Conservation (phyloP, 2,329 filamentous ascomycete genomes). For the Hirsutella rhossiliensis region DNA sequence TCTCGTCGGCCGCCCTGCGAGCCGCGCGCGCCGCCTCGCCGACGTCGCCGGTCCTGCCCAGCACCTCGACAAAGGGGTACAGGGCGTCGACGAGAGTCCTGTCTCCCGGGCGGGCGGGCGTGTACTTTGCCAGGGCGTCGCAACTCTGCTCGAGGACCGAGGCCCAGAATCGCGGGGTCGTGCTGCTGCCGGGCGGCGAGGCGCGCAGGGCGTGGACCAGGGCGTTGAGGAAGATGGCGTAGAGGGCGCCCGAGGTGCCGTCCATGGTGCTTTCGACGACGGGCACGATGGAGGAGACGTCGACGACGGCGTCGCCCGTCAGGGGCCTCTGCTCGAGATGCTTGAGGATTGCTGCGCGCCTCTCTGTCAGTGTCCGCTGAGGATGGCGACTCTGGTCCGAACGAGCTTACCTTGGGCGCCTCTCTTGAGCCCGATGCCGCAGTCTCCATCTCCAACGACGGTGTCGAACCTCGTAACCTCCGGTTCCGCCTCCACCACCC, state of each 20-base stretch:
- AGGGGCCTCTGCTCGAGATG: conserved; percentile 32
- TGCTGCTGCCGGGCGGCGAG: conserved; percentile 25
- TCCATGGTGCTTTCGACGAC: conserved; percentile 48
- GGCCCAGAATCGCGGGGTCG: conserved; percentile 35
- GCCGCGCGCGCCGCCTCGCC: conserved; percentile 65
- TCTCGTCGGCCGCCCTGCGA: conserved; percentile 63
- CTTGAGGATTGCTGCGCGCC: conserved; percentile 34
- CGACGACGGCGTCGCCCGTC: conserved; percentile 39
- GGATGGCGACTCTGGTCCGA: background rate
- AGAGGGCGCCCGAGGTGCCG: conserved; percentile 48
- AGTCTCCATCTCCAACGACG: conserved; percentile 82
- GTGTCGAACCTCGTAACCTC: conserved; percentile 66
- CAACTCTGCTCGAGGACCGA: conserved; percentile 61
- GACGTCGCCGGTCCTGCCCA: conserved; percentile 53
- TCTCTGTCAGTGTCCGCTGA: background rate
- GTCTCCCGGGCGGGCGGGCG: conserved; percentile 79
- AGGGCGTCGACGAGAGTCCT: conserved; percentile 84
- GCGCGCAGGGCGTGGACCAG: conserved; percentile 52
- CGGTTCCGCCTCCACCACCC: conserved; percentile 54
- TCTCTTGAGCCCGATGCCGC: conserved; percentile 73
- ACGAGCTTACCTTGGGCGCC: conserved; percentile 58
- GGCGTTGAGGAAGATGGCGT: conserved; percentile 81
- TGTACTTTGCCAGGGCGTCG: conserved; percentile 66
- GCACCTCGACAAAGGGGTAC: conserved; percentile 69
- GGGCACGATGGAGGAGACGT: conserved; percentile 38